Evolutionary conservation across 2,329 filamentous ascomycete genomes (phyloP), one percentile per base, ranked within the genome.

Genomic region (Aspergillus proliferans): DNA sequence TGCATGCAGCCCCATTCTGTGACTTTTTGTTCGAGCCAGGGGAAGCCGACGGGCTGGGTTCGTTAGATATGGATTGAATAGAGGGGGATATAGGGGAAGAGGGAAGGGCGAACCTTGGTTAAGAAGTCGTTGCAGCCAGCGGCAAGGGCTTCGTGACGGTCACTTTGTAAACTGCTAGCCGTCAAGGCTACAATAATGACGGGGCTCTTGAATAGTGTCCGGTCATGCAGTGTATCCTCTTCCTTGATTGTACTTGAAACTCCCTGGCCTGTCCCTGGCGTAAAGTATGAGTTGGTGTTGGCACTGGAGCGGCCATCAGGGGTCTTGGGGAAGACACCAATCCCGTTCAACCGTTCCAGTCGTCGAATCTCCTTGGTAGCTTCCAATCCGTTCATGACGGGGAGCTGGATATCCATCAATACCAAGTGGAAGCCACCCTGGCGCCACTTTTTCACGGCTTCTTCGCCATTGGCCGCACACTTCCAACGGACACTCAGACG

Each of bases 1-100:
- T 97, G 93, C 93, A 98, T 98, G 75, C 93, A 97, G 49, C 93
- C 93, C 93, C 93, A 98, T 76, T 98, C 93, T 73, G 94, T 96
- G 59, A 97, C 91, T 70, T 98, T 98, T 50, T 92, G 84, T 68
- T 96, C 89, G 22, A 98, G 81, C 91, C 92, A 98, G 51, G 94
- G 87, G 65, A 96, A 96, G 67, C 95, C 95, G 58, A 98, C 92
- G 18, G 93, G 93, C 88, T 95, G 64, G 40, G 30, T 4, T 30
- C n/a, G 49, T 56, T 38, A 54, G 34, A 38, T 8, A 15, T 6
- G 3, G 34, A 8, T 7, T n/a, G 6, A 7, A 38, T 3, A 38
- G n/a, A 38, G 34, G 15, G 15, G 10, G 6, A 38, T 7, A 5
- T 7, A 14, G 34, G 14, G 2, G n/a, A 18, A 19, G 9, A 12